These are phyloP conservation scores for Diospyros lotus DNA, from an alignment of 148 eudicot genomes.

Conservation along the genomic window DNA sequence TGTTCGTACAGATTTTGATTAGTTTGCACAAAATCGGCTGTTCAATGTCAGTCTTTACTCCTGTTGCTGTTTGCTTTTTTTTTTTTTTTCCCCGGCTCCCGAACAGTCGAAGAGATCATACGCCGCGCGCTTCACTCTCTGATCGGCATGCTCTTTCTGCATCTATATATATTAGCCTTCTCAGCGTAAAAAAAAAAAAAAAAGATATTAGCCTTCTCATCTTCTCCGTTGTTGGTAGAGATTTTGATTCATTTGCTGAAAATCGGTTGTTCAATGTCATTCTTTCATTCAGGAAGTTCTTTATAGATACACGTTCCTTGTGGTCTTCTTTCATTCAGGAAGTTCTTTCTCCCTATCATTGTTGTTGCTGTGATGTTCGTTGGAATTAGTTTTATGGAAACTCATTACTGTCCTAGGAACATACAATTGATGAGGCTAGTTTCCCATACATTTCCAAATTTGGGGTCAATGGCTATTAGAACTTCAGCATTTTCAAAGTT, in stretches of 20 bases:
- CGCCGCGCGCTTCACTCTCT: constrained; percentile 3
- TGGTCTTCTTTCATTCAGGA: no score
- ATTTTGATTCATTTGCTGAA: neutral
- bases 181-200: no score
- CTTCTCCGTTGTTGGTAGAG: neutral
- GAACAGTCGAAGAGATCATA: neutral
- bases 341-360: no score
- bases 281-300: neutral
- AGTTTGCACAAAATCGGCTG: neutral
- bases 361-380: no score
- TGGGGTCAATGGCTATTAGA: no score
- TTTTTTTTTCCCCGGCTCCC: neutral
- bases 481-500: no score
- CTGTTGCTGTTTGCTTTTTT: neutral
- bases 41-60: neutral
- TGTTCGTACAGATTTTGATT: neutral
- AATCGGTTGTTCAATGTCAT: neutral
- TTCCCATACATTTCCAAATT: no score
- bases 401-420: no score
- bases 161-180: neutral
- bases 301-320: no score
- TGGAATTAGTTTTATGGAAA: no score
- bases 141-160: constrained; percentile 10
- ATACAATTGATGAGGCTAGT: no score
- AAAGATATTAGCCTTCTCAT: no score